Evolutionary conservation across 1,139 yeast genomes (phyloP).

Genomic region (Yamadazyma conglobata): DNA sequence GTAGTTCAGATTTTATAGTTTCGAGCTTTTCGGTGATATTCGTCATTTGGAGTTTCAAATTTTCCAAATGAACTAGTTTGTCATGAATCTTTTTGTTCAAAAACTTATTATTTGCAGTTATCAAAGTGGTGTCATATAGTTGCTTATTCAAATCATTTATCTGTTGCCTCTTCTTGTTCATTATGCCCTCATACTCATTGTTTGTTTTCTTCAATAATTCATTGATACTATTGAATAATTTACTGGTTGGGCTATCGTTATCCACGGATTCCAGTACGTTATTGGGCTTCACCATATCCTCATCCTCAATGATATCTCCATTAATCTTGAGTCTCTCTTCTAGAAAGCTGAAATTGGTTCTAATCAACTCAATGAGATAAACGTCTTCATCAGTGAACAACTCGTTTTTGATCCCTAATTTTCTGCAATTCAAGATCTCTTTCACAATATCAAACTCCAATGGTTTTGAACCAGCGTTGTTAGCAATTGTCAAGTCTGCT

Average conservation of each 20-base stretch:
- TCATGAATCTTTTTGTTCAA: conserved; percentile 37
- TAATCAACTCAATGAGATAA: conserved; percentile 33
- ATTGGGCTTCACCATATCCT: conserved; percentile 11
- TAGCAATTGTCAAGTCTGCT: conserved; percentile 76
- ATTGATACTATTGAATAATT: conserved; percentile 41
- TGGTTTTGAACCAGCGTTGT: conserved; percentile 83
- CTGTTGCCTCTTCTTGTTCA: conserved; percentile 36
- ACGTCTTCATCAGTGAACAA: conserved; percentile 19
- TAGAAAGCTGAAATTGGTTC: conserved; percentile 34
- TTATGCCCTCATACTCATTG: conserved; percentile 36
- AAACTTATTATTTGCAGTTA: conserved; percentile 44
- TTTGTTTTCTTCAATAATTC: conserved; percentile 39
- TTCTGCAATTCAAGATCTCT: conserved; percentile 20
- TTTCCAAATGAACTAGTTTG: conserved; percentile 37
- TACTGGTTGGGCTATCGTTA: conserved; percentile 20
- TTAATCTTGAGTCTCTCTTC: conserved; percentile 27
- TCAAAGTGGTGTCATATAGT: conserved; percentile 41
- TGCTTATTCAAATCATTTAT: conserved; percentile 36
- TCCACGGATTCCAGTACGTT: conserved; percentile 13
- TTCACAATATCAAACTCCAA: conserved; percentile 73
- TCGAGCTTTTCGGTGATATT: conserved; percentile 39
- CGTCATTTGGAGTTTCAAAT: conserved; percentile 42
- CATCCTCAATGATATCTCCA: conserved; percentile 21
- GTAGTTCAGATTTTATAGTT: conserved; percentile 23
- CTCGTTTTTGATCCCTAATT: conserved; percentile 14